Conservation (phyloP, 1,284 basidiomycete species). For the Acaromyces ingoldii region DNA sequence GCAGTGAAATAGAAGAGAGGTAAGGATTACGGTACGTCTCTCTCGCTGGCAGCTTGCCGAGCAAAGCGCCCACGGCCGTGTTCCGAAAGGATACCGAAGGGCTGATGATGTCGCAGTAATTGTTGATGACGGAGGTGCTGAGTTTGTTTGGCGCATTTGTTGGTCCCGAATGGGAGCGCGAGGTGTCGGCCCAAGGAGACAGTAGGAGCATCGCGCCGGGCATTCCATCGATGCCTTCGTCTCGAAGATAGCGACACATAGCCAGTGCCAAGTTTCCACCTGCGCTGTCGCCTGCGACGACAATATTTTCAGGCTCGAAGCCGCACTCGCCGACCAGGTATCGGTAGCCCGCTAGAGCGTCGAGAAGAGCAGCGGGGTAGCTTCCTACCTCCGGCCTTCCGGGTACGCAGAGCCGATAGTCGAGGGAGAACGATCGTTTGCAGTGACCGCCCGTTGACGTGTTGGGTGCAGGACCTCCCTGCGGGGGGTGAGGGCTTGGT, state of each 20-base stretch:
- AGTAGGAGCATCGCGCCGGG: slow-evolving; percentile 35
- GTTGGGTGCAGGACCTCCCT: not conserved
- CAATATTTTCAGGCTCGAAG: slow-evolving; percentile 56
- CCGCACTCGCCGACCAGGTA: slow-evolving; percentile 36
- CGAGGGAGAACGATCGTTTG: slow-evolving; percentile 37
- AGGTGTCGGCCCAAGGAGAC: slow-evolving; percentile 47
- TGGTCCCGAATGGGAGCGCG: slow-evolving; percentile 44
- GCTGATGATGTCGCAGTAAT: slow-evolving; percentile 37
- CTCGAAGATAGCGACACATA: slow-evolving; percentile 49
- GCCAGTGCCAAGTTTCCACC: slow-evolving; percentile 67
- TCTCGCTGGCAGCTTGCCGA: slow-evolving; percentile 36
- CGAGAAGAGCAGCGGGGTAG: slow-evolving; percentile 42
- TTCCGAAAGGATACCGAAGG: slow-evolving; percentile 38
- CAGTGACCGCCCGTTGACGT: not conserved
- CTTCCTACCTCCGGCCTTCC: slow-evolving; percentile 26
- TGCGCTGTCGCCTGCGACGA: slow-evolving; percentile 66
- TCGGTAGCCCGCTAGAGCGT: slow-evolving; percentile 40
- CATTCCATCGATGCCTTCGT: slow-evolving; percentile 30
- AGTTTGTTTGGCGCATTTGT: slow-evolving; percentile 32
- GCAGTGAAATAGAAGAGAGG: slow-evolving; percentile 41
- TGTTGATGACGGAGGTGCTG: slow-evolving; percentile 27
- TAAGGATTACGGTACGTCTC: slow-evolving; percentile 47
- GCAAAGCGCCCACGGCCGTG: slow-evolving; percentile 39
- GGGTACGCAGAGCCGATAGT: slow-evolving; percentile 42
- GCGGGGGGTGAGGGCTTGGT: not conserved